phyloP scores from a whole-genome alignment of 2,329 filamentous ascomycete genomes.

The Apiospora kogelbergensis region DNA sequence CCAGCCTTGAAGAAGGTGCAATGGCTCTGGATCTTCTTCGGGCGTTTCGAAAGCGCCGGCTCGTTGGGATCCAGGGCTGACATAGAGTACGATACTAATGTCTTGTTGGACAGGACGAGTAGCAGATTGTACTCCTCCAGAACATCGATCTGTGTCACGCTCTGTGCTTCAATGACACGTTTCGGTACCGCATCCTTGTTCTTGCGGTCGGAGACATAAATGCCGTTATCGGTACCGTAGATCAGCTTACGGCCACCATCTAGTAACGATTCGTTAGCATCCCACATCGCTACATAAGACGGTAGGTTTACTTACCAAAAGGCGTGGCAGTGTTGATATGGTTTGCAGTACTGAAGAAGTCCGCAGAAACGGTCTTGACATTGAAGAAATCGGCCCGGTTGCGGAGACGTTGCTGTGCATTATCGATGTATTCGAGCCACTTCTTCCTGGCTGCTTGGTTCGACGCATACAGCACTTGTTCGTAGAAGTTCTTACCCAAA shows the following conservation, averaged over 20 bases:
- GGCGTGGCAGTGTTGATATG: conserved; percentile 94
- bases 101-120: conserved; percentile 90
- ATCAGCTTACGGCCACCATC: conserved; percentile 94
- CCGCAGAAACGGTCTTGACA: conserved; percentile 58
- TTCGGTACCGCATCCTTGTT: conserved; percentile 79
- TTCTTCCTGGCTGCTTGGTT: conserved; percentile 88
- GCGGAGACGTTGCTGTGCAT: conserved; percentile 82
- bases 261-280: conserved; percentile 34
- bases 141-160: conserved; percentile 93
- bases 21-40: conserved; percentile 95
- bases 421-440: conserved; percentile 94
- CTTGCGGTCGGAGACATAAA: conserved; percentile 89
- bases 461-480: conserved; percentile 83
- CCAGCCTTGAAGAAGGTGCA: conserved; percentile 99
- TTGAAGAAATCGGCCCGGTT: conserved; percentile 92
- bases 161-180: conserved; percentile 80
- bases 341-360: conserved; percentile 66
- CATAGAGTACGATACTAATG: conserved; percentile 83
- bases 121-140: conserved; percentile 93
- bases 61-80: conserved; percentile 85
- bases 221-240: conserved; percentile 90
- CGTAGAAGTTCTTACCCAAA: conserved; percentile 93
- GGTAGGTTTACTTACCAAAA: conserved; percentile 62
- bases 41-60: conserved; percentile 75
- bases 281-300: no score